Evolutionary conservation across 1,284 basidiomycete species (phyloP), one percentile per base, ranked within the genome.

Genomic region (Ceratobasidium sp.): DNA sequence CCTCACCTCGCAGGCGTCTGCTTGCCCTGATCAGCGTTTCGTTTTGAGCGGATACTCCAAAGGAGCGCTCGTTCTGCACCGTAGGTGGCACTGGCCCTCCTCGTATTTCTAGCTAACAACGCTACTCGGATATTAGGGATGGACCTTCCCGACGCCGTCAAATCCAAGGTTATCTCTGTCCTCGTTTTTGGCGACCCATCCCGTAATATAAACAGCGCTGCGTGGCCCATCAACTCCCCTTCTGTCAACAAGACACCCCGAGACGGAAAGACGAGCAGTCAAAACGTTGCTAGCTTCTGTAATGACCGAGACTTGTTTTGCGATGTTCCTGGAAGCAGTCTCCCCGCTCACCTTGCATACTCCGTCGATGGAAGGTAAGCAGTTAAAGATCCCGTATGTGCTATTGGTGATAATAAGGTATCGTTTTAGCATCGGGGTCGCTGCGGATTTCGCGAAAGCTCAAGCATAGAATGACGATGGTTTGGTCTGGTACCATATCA

Each of bases 31-130:
- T 29, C 62, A 65, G 38, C 50, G 50, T 25, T 65, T 65, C 17
- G 49, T 65, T 31, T 49, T 53, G 5, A 65, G 62, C 25, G 62
- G 62, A 12, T 65, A 65, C 38, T 65, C 62, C 34, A 65, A 65
- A n/a, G 62, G 62, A 10, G 62, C 62, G 8, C 15, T 60, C 15
- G 56, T 60, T 17, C 27, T 60, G 42, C 56, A 60, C n/a, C 25
- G 56, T 47, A 47, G 1, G 56, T 47, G 22, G 10, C n/a, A 20
- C 20, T 1, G 27, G 13, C 12, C 15, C 3, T 42, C 40, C 40
- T 32, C 10, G 20, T 35, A 5, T n/a, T 12, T 20, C 32, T 12
- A 32, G 13, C 38, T 2, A 42, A 22, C 54, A 12, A 2, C n/a
- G 8, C 17, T n/a, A 8, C 25, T 20, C 25, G 40, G 3, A 13